phyloP scores from a whole-genome alignment of 2,329 filamentous ascomycete species.

The Pseudogymnoascus sp. region DNA sequence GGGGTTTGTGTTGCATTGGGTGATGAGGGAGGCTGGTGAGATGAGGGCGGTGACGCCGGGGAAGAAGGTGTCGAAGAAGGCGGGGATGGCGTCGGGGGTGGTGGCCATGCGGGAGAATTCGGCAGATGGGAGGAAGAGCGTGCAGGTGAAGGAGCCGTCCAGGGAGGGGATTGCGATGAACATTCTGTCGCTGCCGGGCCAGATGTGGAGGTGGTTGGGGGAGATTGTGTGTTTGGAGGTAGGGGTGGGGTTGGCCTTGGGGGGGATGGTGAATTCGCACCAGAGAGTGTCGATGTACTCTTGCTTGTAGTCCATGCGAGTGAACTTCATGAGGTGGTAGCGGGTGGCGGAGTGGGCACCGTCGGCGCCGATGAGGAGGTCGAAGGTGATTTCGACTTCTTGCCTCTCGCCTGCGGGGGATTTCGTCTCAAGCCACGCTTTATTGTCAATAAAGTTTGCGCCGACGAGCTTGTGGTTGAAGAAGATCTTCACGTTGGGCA shows the following conservation, averaged over 20 bases:
- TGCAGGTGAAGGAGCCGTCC: slow-evolving; percentile 91
- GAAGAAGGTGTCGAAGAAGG: slow-evolving; percentile 77
- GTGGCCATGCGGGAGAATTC: slow-evolving; percentile 62
- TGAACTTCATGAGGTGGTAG: slow-evolving; percentile 93
- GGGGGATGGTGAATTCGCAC: slow-evolving; percentile 85
- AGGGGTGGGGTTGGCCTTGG: slow-evolving; percentile 30
- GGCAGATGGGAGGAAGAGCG: slow-evolving; percentile 72
- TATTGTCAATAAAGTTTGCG: slow-evolving; percentile 69
- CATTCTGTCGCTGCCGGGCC: slow-evolving; percentile 92
- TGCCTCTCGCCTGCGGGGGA: slow-evolving; percentile 28
- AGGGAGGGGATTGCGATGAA: slow-evolving; percentile 89
- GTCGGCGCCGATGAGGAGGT: slow-evolving; percentile 89
- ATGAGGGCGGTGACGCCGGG: slow-evolving; percentile 75
- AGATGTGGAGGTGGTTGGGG: slow-evolving; percentile 92
- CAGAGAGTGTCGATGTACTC: slow-evolving; percentile 94
- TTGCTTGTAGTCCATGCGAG: slow-evolving; percentile 83
- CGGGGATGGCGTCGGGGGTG: slow-evolving; percentile 48
- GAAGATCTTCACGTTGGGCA: slow-evolving; percentile 83
- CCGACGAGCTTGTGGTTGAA: slow-evolving; percentile 93
- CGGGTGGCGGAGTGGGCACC: slow-evolving; percentile 87
- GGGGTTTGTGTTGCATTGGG: slow-evolving; percentile 73
- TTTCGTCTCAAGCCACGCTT: slow-evolving; percentile 75
- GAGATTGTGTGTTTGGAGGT: slow-evolving; percentile 64
- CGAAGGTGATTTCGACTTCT: slow-evolving; percentile 80
- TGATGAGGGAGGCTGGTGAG: slow-evolving; percentile 54